Evolutionary conservation across 805 yeast genomes (phyloP), one percentile per base, ranked within the genome.

Genomic region (Teunomyces stri): DNA sequence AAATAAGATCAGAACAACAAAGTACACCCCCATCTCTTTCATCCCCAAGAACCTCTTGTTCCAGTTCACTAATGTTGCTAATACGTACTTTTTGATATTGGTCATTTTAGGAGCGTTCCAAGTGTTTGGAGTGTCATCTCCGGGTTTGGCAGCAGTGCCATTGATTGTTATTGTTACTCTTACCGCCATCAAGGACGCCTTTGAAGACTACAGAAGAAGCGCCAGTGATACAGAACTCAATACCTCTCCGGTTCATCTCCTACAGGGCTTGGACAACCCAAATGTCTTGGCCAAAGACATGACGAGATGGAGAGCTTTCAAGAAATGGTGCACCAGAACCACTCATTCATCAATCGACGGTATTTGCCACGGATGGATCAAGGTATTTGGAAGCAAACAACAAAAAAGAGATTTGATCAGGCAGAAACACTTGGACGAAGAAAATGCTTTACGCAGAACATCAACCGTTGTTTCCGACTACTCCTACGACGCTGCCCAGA

Each of bases 121-220:
- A 46, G 80, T 87, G 40, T 87, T 87, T 61, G 95, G 95, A 41
- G 90, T 85, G 16, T 74, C 79, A 28, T 74, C 73, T 49, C 90
- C 94, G 0, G 92, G 82, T 1, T 69, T 87, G 58, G 85, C 87
- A 16, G 87, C 90, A 2, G 91, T 86, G 29, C 95, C 95, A 2
- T 78, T 87, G 60, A 84, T 86, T 62, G 91, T 87, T 47, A 86
- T 87, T 70, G 90, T 87, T 15, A 72, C 75, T 46, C 70, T 87
- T 52, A 87, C 94, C 2, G 91, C 89, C 4, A 60, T 83, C 52
- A 84, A 85, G 58, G 94, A 87, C 65, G 91, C 85, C 0, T 72
- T 87, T 54, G 95, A 87, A 65, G 95, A 87, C 63, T 84, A 79
- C 53, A 74, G 87, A 48, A 75, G 95, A 56, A 78, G 79, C 2